Evolutionary conservation across 2,329 filamentous ascomycete genomes (phyloP), one percentile per base, ranked within the genome.

Genomic region (Corynespora cassiicola): DNA sequence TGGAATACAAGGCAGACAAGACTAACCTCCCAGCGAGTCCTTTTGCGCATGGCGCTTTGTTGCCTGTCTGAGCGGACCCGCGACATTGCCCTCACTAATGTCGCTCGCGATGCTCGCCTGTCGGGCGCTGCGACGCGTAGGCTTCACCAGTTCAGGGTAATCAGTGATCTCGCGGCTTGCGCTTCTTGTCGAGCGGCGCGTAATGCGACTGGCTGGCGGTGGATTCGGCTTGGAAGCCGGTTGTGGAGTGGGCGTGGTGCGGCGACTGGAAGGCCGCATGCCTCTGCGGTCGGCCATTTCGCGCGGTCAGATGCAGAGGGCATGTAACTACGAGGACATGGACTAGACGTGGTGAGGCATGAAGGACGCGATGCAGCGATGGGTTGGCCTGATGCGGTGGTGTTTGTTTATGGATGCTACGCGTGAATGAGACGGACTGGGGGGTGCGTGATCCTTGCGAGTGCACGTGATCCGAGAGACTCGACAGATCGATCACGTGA

Each of bases 111-210:
- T 43, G 35, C 52, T 61, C 14, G 48, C 52, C 24, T 63, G 63
- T 24, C 68, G 61, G 25, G 49, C 49, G 20, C 43, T 52, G 31
- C 58, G 56, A 16, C 56, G 58, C 6, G 45, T 42, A 10, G 51
- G 39, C 23, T 58, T 63, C 17, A 44, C 38, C 14, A 46, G 33
- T 14, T 60, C 43, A 14, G 42, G 14, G 7, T 42, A 34, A 15
- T 50, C 42, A 9, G 61, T 61, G 4, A 66, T 37, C 28, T 73
- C 71, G 39, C 59, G 65, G 52, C 71, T 74, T 34, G 61, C 63
- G 52, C 69, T 72, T 50, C 71, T 63, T 29, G 68, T 60, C 16
- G 43, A 50, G 17, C 50, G 47, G 25, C 54, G 61, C 45, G 59
- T 39, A 40, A 46, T 47, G 45, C 56, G 62, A 42, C 35, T 56